Percentiles rank a stretch among this genome's conserved stretches.
These are phyloP conservation scores for Botrytis tulipae DNA, from an alignment of 2,329 filamentous ascomycete species.

Conservation along the genomic window DNA sequence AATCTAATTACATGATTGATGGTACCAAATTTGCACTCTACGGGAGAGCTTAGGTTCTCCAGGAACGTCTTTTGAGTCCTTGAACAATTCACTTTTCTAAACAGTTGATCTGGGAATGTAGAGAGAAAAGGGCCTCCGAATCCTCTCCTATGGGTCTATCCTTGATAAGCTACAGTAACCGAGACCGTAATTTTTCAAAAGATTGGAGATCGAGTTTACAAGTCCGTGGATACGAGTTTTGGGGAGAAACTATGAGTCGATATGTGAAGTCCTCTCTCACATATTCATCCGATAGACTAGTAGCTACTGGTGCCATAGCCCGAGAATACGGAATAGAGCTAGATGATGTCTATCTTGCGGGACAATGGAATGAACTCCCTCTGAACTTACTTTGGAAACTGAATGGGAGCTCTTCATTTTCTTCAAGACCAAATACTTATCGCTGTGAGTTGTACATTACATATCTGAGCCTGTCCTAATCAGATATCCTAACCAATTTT, in stretches of 20 bases:
- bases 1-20: too few species aligned
- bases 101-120: neutral
- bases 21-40: too few species aligned
- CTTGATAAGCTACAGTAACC: neutral
- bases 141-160: neutral
- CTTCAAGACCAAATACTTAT: too few species aligned
- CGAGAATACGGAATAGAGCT: neutral
- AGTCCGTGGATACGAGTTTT: rapidly evolving
- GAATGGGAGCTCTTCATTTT: too few species aligned
- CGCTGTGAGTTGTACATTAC: neutral
- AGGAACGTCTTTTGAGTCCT: neutral
- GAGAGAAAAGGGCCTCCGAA: neutral
- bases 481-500: neutral
- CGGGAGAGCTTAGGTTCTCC: neutral
- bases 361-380: neutral
- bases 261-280: neutral
- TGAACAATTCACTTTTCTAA: neutral
- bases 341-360: neutral
- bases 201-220: neutral
- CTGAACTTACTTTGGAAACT: neutral
- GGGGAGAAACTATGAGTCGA: neutral
- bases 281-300: neutral
- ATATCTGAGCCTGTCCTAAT: too few species aligned
- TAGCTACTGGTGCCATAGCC: neutral
- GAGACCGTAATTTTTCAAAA: neutral